These are phyloP conservation scores for Triticum aestivum DNA, from an alignment of 176 grass and related monocot species.

Conservation along the genomic window IWGSC_CS_RefSeq_v2.1 NC_057802.1:61702438-61702937, in stretches of 20 bases:
- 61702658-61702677: not conserved
- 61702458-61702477: conserved; percentile 63
- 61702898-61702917: conserved; percentile 56
- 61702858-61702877: conserved; percentile 15
- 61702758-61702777: conserved; percentile 61
- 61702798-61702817: not conserved
- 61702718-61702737: not conserved
- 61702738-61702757: not conserved
- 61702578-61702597: not conserved
- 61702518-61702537: conserved; percentile 71
- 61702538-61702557: not conserved
- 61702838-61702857: not conserved
- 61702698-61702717: not conserved
- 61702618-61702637: not conserved
- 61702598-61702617: not conserved
- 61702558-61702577: not conserved
- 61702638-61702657: not conserved
- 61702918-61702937: conserved; percentile 45
- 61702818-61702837: conserved; percentile 27
- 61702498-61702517: conserved; percentile 68
- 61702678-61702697: not conserved
- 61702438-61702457: conserved; percentile 15
- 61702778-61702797: conserved; percentile 13
- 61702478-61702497: conserved; percentile 61
- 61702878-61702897: conserved; percentile 21